These are phyloP conservation scores for Lactifluus rugatus DNA, from an alignment of 768 basidiomycete species.

Conservation along the genomic window DNA sequence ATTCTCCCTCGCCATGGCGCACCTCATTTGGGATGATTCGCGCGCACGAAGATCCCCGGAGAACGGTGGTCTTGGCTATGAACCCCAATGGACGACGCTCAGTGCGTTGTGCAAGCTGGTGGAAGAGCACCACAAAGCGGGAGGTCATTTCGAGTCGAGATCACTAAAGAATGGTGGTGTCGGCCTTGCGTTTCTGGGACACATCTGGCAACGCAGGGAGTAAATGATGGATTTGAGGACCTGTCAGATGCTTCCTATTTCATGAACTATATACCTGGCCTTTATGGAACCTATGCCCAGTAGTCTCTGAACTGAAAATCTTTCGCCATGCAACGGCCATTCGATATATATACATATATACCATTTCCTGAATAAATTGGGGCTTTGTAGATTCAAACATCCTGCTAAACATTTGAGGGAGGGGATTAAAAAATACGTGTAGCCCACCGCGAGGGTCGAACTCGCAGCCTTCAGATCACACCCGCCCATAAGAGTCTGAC, in stretches of 20 bases:
- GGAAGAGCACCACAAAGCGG: conserved; percentile 24
- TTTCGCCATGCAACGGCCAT: too few species aligned
- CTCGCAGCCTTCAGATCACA: conserved; percentile 50
- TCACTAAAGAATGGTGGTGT: conserved; percentile 22
- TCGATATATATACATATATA: too few species aligned
- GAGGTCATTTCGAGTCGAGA: conserved; percentile 23
- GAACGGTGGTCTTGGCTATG: conserved; percentile 33
- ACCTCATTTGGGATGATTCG: conserved; percentile 34
- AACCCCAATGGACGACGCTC: conserved; percentile 25
- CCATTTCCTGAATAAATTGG: too few species aligned
- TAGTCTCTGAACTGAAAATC: neutral
- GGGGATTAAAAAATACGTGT: conserved; percentile 17
- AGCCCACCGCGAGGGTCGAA: conserved; percentile 58
- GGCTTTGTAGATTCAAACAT: too few species aligned
- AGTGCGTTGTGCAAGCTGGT: conserved; percentile 30
- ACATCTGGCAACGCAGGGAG: conserved; percentile 22
- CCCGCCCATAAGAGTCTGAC: conserved; percentile 46
- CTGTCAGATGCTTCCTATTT: conserved; percentile 13
- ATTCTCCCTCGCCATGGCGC: conserved; percentile 28
- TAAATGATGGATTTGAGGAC: conserved; percentile 22
- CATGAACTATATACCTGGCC: neutral
- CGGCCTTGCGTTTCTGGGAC: conserved; percentile 21
- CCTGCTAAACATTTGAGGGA: too few species aligned
- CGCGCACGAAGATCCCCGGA: conserved; percentile 28
- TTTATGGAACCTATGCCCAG: too few species aligned